These are phyloP conservation scores for Phytophthora syringae DNA, from an alignment of 352 stramenopile genomes.

Conservation along the genomic window DNA sequence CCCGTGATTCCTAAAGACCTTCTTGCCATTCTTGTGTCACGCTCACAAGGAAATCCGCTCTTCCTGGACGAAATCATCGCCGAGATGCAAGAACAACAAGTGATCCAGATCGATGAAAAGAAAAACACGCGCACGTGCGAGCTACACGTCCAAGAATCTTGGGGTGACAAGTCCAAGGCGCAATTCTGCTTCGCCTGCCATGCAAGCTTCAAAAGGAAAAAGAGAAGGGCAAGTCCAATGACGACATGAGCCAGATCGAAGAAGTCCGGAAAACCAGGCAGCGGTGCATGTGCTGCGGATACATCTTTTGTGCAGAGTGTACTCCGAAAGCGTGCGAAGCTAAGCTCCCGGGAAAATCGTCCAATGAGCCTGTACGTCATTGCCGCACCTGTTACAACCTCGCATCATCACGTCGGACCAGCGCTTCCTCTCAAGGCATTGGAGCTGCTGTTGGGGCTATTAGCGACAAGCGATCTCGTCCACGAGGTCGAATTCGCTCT, in stretches of 20 bases:
- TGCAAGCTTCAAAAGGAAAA: constrained; percentile 65
- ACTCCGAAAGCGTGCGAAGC: constrained; percentile 79
- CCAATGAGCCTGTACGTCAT: constrained; percentile 70
- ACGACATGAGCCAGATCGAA: constrained; percentile 20
- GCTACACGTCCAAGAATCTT: constrained; percentile 80
- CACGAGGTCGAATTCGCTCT: constrained; percentile 62
- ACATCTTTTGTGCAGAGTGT: constrained; percentile 80
- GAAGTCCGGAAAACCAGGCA: constrained; percentile 49
- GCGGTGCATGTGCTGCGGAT: constrained; percentile 85
- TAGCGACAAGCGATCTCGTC: constrained; percentile 35
- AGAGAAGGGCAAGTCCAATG: constrained; percentile 20
- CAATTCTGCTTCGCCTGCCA: constrained; percentile 85
- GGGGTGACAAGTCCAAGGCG: constrained; percentile 75
- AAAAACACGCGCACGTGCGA: constrained; percentile 53
- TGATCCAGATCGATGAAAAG: constrained; percentile 71
- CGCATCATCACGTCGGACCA: constrained; percentile 67
- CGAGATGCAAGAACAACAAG: constrained; percentile 83
- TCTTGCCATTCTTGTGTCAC: constrained; percentile 68
- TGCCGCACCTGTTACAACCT: constrained; percentile 83
- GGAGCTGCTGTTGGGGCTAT: constrained; percentile 33
- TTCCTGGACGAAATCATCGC: constrained; percentile 86
- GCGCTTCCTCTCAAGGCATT: constrained; percentile 52
- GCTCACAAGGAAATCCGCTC: constrained; percentile 84
- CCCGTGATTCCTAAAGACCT: constrained; percentile 64
- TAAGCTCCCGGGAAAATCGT: constrained; percentile 68